Evolutionary conservation across 139 green algal species (phyloP).

Genomic region (Desmodesmus armatus): DNA sequence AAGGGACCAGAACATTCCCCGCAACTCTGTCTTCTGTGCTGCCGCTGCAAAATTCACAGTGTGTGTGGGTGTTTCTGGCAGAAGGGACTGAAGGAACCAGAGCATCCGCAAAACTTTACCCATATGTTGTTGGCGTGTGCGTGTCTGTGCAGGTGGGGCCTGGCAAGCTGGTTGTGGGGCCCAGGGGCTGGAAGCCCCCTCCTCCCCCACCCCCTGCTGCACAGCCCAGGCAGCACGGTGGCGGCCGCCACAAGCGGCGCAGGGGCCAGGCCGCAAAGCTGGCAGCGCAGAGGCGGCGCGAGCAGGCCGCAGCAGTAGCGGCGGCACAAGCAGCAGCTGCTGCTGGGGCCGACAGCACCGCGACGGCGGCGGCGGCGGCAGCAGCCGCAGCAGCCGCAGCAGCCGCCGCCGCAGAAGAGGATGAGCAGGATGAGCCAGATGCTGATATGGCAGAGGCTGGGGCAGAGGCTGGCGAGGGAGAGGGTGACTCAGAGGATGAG

Average conservation of each 20-base stretch:
- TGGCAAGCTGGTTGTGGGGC: constrained; percentile 16
- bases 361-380: background rate
- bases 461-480: background rate
- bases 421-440: background rate
- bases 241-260: background rate
- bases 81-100: no score
- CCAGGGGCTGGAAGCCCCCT: background rate
- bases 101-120: no score
- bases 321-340: background rate
- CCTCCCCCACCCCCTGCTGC: background rate
- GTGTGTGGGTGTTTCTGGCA: no score
- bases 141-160: constrained; percentile 7
- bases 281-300: background rate
- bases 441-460: background rate
- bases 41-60: no score
- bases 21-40: no score
- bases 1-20: no score
- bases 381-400: background rate
- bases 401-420: background rate
- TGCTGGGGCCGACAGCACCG: background rate
- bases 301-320: background rate
- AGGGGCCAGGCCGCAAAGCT: background rate
- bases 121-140: background rate
- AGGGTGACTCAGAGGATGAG: background rate
- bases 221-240: constrained; percentile 23